These are phyloP conservation scores for Phytophthora ohioensis DNA, from an alignment of 352 stramenopile species.

Conservation along the genomic window DNA sequence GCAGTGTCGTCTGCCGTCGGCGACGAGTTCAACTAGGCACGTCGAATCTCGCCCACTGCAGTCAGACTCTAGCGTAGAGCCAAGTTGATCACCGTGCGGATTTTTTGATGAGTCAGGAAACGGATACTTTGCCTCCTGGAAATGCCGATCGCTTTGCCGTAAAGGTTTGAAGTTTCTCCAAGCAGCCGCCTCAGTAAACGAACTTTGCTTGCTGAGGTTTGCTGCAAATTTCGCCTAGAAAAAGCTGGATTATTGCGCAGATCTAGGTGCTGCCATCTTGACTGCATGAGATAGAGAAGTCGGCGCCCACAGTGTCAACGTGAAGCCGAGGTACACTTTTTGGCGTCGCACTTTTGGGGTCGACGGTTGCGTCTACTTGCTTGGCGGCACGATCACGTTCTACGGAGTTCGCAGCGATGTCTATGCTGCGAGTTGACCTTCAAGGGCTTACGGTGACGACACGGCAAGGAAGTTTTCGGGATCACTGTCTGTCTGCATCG, in stretches of 20 bases:
- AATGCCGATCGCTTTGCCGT: neutral
- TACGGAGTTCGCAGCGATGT: slow-evolving; percentile 14
- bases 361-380: neutral
- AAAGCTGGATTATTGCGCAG: too few species aligned
- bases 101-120: slow-evolving; percentile 16
- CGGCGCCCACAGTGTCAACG: neutral
- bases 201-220: neutral
- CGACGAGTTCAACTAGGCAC: slow-evolving; percentile 24
- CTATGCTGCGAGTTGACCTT: slow-evolving; percentile 29
- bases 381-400: slow-evolving; percentile 7
- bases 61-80: neutral
- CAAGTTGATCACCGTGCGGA: neutral
- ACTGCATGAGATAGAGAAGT: too few species aligned
- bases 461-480: too few species aligned
- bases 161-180: slow-evolving; percentile 1
- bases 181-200: slow-evolving; percentile 9
- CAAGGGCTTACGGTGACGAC: neutral
- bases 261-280: too few species aligned
- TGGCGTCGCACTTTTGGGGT: neutral
- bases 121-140: neutral
- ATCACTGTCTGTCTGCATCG: neutral
- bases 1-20: slow-evolving; percentile 6
- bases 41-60: neutral
- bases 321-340: slow-evolving; percentile 16
- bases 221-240: neutral